Evolutionary conservation across 2,329 filamentous ascomycete species (phyloP).

Genomic region (Ceratocystis huliohia): DNA sequence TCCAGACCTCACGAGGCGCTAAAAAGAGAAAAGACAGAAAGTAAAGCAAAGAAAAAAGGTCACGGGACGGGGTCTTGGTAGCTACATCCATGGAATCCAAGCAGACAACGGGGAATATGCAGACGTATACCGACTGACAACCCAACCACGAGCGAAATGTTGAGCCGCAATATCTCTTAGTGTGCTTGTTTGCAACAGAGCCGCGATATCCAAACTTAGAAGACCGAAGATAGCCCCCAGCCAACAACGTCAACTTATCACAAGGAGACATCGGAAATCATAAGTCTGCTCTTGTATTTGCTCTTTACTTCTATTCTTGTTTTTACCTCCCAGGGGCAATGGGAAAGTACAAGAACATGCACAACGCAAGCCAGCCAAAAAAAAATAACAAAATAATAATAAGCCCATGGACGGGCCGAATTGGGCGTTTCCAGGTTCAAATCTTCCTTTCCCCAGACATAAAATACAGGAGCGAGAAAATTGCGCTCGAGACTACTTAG

Average conservation of each 20-base stretch:
- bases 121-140: not conserved
- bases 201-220: not conserved
- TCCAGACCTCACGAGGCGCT: not conserved
- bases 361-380: not conserved
- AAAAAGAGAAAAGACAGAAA: not conserved
- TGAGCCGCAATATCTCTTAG: not conserved
- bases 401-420: slow-evolving; percentile 10
- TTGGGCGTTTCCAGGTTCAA: not conserved
- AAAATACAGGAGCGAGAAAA: not conserved
- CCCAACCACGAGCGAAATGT: not conserved
- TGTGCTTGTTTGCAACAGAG: not conserved
- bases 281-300: not conserved
- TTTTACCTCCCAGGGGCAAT: not conserved
- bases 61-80: not conserved
- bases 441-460: not conserved
- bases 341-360: not conserved
- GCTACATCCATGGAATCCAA: not conserved
- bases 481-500: not conserved
- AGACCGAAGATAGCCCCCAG: not conserved
- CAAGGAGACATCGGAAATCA: no score
- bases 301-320: not conserved
- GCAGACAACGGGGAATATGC: not conserved
- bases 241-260: no score
- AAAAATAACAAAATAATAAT: not conserved
- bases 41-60: not conserved